A percentile compares a stretch with the other conserved stretches of the same genome.
Evolutionary conservation across 352 stramenopile genomes (phyloP).

Genomic region (Globisporangium acanthophoron): DNA sequence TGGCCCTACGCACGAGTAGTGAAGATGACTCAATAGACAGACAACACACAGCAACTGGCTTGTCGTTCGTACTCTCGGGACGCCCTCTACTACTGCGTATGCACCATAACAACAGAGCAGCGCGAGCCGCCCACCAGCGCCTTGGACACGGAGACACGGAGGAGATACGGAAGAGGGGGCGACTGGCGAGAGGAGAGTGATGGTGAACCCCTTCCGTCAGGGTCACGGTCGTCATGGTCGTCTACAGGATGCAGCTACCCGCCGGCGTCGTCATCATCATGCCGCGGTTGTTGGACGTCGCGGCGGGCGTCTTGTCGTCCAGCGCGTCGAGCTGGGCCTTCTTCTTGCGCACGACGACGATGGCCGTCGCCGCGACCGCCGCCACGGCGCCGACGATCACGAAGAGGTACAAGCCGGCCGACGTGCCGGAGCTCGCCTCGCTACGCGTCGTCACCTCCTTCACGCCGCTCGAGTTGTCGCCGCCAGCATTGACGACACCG

Average conservation of each 20-base stretch:
- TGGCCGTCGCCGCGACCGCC: conserved; percentile 27
- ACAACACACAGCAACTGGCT: not conserved
- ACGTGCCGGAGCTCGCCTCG: not conserved
- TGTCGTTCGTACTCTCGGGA: not conserved
- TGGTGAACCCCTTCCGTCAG: not conserved
- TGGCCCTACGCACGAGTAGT: not conserved
- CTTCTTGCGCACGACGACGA: conserved; percentile 47
- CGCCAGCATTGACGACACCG: not conserved
- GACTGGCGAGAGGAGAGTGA: not conserved
- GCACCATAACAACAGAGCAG: too few relatives aligned
- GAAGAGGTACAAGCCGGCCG: conserved; percentile 18
- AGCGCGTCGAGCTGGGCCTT: conserved; percentile 50
- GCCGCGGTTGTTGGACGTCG: conserved; percentile 15
- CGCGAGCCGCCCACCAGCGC: not conserved
- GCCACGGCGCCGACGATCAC: conserved; percentile 12
- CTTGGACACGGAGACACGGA: not conserved
- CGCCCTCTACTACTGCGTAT: not conserved
- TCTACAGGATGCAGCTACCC: conserved; percentile 36
- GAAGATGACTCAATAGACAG: not conserved
- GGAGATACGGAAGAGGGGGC: not conserved
- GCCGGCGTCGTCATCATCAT: conserved; percentile 49
- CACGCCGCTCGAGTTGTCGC: conserved; percentile 1
- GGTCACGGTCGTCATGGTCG: not conserved
- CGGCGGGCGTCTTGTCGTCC: conserved; percentile 47
- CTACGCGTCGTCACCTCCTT: conserved; percentile 8